Evolutionary conservation across 164 flowering plant species (phyloP).

Genomic region (Liquidambar formosana): DNA sequence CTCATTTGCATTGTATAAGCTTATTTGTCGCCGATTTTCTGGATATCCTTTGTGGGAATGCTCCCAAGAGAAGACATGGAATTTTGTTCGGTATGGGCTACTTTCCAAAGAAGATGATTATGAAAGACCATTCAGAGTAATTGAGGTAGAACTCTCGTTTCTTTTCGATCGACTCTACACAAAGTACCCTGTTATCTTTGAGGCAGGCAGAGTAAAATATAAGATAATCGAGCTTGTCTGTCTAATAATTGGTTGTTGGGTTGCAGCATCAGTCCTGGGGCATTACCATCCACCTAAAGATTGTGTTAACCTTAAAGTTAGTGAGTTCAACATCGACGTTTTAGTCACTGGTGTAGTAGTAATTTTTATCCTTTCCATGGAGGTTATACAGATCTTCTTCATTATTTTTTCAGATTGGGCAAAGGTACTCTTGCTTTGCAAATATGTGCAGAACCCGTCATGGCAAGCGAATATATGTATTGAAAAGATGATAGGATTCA

Average conservation of each 20-base stretch:
- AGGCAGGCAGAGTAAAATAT: too few relatives aligned
- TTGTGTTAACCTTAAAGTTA: too few relatives aligned
- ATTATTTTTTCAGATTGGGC: slow-evolving; percentile 6
- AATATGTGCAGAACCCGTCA: not conserved
- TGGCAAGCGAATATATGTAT: too few relatives aligned
- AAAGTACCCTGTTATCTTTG: slow-evolving; percentile 8
- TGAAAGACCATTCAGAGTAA: slow-evolving; percentile 8
- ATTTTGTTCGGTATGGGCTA: not conserved
- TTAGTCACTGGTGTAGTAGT: too few relatives aligned
- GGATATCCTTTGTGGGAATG: not conserved
- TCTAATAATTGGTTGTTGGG: too few relatives aligned
- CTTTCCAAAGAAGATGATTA: not conserved
- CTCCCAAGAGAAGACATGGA: slow-evolving; percentile 5
- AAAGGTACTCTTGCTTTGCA: not conserved
- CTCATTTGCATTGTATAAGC: slow-evolving; percentile 6
- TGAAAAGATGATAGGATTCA: not conserved
- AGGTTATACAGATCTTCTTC: not conserved
- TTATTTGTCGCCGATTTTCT: slow-evolving; percentile 5
- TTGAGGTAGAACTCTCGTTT: slow-evolving; percentile 15
- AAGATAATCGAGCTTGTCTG: too few relatives aligned
- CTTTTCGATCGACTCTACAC: slow-evolving; percentile 15
- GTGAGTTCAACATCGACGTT: too few relatives aligned
- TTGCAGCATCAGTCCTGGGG: too few relatives aligned
- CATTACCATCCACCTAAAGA: too few relatives aligned
- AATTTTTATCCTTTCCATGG: not conserved